phyloP scores from a whole-genome alignment of 768 basidiomycete genomes.

The Arthromyces matolae region DNA sequence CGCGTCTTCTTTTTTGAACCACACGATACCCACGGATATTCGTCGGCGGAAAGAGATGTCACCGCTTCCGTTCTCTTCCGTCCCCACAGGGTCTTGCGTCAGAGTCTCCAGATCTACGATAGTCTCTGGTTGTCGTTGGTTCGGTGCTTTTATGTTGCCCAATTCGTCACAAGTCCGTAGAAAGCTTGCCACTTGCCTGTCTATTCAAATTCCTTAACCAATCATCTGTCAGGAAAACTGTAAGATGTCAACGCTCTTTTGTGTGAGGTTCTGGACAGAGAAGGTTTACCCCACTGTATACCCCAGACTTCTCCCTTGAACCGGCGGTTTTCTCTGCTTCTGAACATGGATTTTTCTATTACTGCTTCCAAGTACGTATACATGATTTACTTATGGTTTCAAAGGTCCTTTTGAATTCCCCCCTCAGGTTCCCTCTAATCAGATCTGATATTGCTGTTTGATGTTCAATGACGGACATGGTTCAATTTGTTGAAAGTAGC shows the following conservation, averaged over 20 bases:
- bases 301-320: constrained; percentile 8
- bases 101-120: constrained; percentile 9
- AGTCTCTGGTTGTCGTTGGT: constrained; percentile 14
- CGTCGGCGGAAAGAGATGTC: constrained; percentile 11
- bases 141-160: constrained; percentile 3
- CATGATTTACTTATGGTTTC: neutral
- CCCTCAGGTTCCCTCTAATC: too few relatives aligned
- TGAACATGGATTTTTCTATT: too few relatives aligned
- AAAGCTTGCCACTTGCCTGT: neutral
- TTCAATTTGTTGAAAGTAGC: too few relatives aligned
- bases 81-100: constrained; percentile 6
- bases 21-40: constrained; percentile 13
- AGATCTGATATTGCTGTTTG: too few relatives aligned
- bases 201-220: neutral
- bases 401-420: too few relatives aligned
- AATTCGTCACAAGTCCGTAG: neutral
- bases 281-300: constrained; percentile 3
- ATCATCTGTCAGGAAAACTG: constrained; percentile 1
- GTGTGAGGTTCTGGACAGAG: neutral
- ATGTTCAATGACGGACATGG: too few relatives aligned
- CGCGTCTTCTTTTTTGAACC: neutral
- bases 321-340: too few relatives aligned
- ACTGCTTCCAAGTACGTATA: neutral
- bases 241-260: constrained; percentile 3
- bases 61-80: neutral